phyloP scores from a whole-genome alignment of 2,329 filamentous ascomycete species.

The Nothophoma quercina region DNA sequence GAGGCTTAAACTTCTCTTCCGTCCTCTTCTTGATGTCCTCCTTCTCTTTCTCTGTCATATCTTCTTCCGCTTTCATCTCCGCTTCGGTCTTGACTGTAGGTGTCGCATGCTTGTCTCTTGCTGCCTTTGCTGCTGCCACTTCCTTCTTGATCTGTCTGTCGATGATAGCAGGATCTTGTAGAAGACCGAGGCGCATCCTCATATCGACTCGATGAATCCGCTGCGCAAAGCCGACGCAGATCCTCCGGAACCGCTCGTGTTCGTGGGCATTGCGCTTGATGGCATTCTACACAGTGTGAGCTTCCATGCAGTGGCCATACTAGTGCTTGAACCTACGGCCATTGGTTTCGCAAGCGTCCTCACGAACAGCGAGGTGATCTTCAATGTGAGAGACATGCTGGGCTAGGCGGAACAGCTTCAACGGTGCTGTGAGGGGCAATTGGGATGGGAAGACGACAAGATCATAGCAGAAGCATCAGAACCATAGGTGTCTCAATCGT shows the following conservation, averaged over 20 bases:
- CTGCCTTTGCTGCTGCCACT: constrained; percentile 63
- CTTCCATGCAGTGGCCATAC: background rate
- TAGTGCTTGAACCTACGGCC: constrained; percentile 57
- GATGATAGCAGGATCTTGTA: constrained; percentile 67
- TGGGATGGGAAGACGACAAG: background rate
- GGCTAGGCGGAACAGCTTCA: constrained; percentile 14
- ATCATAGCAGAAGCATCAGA: constrained; percentile 16
- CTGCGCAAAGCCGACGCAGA: constrained; percentile 70
- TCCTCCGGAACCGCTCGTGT: constrained; percentile 69
- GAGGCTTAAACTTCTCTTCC: constrained; percentile 54
- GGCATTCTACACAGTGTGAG: constrained; percentile 59
- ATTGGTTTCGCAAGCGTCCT: constrained; percentile 73
- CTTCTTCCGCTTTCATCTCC: constrained; percentile 64
- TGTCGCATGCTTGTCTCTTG: constrained; percentile 58
- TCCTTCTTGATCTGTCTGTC: constrained; percentile 61
- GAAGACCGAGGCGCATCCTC: constrained; percentile 69
- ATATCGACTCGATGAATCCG: constrained; percentile 71
- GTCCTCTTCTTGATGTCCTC: constrained; percentile 56
- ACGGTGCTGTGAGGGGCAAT: constrained; percentile 10
- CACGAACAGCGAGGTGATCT: constrained; percentile 70
- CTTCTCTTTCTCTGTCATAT: constrained; percentile 56
- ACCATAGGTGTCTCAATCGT: background rate
- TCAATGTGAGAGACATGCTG: constrained; percentile 70
- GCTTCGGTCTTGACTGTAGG: constrained; percentile 70
- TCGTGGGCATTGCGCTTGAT: constrained; percentile 74